phyloP scores from a whole-genome alignment of 2,329 filamentous ascomycete species.

The Cadophora sp. region DNA sequence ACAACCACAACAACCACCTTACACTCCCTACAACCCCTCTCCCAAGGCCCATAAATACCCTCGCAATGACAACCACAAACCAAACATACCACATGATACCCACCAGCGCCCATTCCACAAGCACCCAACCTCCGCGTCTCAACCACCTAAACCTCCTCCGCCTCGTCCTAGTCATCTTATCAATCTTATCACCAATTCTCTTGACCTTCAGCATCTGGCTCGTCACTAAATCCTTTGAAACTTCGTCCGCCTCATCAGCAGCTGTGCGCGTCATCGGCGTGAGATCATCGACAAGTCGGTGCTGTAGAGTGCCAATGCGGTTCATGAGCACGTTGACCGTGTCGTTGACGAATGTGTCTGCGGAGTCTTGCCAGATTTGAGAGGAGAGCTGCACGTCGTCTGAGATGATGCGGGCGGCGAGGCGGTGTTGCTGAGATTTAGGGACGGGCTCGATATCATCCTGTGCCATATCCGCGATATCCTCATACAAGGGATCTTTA shows the following conservation, averaged over 20 bases:
- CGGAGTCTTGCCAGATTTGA: slow-evolving; percentile 59
- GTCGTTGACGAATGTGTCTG: slow-evolving; percentile 62
- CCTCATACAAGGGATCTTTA: slow-evolving; percentile 31
- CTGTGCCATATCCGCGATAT: slow-evolving; percentile 35
- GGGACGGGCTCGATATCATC: slow-evolving; percentile 31
- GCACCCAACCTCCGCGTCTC: slow-evolving; percentile 76
- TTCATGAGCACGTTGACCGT: slow-evolving; percentile 58
- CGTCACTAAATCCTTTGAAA: slow-evolving; percentile 77
- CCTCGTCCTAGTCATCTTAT: slow-evolving; percentile 75
- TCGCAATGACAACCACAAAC: slow-evolving; percentile 82
- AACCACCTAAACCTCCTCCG: slow-evolving; percentile 74
- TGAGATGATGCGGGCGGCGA: slow-evolving; percentile 59
- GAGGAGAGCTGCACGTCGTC: slow-evolving; percentile 54
- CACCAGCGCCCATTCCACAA: slow-evolving; percentile 87
- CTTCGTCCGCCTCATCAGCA: slow-evolving; percentile 80
- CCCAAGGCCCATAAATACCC: slow-evolving; percentile 68
- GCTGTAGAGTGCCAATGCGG: slow-evolving; percentile 50
- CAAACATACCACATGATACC: slow-evolving; percentile 95
- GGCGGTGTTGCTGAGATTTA: slow-evolving; percentile 47
- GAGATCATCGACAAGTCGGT: slow-evolving; percentile 51
- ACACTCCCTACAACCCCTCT: slow-evolving; percentile 64
- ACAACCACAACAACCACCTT: slow-evolving; percentile 85
- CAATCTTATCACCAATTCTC: slow-evolving; percentile 77
- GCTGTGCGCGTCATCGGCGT: slow-evolving; percentile 68
- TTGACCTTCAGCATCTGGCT: slow-evolving; percentile 83